Percentiles rank a stretch among this genome's conserved stretches.
Conservation (phyloP, 2,329 filamentous ascomycete genomes). For the Pestalotiopsis fici region DNA sequence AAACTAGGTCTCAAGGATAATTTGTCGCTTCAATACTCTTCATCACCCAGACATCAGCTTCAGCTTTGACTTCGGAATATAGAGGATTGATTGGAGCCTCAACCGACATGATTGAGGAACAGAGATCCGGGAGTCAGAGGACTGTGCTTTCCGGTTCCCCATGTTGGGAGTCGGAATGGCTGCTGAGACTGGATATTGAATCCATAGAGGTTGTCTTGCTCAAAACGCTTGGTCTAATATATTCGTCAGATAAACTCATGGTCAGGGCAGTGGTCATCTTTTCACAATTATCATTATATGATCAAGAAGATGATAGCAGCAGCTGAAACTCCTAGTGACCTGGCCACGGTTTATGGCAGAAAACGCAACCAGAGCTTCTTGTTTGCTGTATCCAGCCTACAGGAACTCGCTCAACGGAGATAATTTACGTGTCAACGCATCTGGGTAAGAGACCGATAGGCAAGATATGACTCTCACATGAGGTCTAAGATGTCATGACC, state of each 20-base stretch:
- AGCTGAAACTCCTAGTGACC: no score
- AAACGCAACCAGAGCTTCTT: no score
- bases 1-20: neutral
- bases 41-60: neutral
- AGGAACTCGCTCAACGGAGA: no score
- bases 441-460: no score
- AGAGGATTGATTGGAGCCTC: neutral
- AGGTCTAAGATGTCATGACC: no score
- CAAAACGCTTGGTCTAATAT: neutral
- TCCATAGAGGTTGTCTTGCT: neutral
- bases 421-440: no score
- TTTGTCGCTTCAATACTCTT: neutral
- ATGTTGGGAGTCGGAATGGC: neutral
- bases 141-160: neutral
- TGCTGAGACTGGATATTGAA: neutral
- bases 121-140: neutral
- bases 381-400: no score
- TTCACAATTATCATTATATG: neutral
- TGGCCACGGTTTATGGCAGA: no score
- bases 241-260: neutral
- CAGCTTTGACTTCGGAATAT: neutral
- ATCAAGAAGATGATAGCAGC: neutral
- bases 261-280: neutral
- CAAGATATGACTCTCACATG: no score
- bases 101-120: neutral